Evolutionary conservation across 2,329 filamentous ascomycete genomes (phyloP).

Genomic region (Cladophialophora bantiana): DNA sequence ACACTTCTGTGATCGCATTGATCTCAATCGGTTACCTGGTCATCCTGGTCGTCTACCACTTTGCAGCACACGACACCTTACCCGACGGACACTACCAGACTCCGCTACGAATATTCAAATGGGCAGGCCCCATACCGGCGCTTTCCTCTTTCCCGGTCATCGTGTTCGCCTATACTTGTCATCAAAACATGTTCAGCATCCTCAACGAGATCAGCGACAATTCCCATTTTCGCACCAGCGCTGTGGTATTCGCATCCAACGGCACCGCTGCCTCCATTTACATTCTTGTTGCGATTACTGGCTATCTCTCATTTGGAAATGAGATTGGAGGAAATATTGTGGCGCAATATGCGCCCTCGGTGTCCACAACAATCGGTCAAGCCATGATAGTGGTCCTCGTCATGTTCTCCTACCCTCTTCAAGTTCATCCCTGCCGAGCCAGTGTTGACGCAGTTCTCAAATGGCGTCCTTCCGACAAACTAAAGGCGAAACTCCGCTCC

Average conservation of each 20-base stretch:
- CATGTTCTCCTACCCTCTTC: constrained; percentile 93
- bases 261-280: constrained; percentile 88
- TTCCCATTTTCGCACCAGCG: constrained; percentile 76
- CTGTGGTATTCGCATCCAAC: constrained; percentile 82
- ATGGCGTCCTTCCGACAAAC: constrained; percentile 71
- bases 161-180: constrained; percentile 98
- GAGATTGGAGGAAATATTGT: constrained; percentile 91
- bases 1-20: constrained; percentile 90
- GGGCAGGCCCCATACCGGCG: constrained; percentile 78
- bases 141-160: constrained; percentile 91
- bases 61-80: constrained; percentile 76
- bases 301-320: constrained; percentile 94
- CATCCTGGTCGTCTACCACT: constrained; percentile 91
- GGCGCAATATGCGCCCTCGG: constrained; percentile 80
- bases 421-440: constrained; percentile 95
- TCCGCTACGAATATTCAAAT: constrained; percentile 76
- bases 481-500: constrained; percentile 42
- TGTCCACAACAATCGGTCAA: constrained; percentile 88
- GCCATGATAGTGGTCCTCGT: constrained; percentile 95
- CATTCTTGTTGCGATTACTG: constrained; percentile 89
- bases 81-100: constrained; percentile 66
- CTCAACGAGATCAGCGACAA: constrained; percentile 92
- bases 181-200: constrained; percentile 99
- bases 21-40: constrained; percentile 95
- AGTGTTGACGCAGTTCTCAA: constrained; percentile 91